Base-by-base conservation (phyloP, 2,329 filamentous ascomycete species). In the Claviceps digitariae region DNA sequence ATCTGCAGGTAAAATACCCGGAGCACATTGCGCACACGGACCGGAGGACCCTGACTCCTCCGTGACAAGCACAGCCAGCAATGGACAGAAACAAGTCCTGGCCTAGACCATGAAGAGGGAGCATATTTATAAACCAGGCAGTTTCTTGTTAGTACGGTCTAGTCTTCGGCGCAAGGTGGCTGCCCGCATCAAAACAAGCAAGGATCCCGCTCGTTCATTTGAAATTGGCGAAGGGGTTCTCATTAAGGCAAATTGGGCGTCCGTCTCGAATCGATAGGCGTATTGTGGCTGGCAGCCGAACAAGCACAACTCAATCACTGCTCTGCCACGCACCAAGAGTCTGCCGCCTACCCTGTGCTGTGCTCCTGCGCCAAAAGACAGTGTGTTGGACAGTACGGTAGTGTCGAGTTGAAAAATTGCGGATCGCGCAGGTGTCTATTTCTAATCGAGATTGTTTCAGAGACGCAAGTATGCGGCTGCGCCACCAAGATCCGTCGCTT, bases 401-500 rank as follows among this genome's bases (percentile, higher is more conserved):
- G n/a, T n/a, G n/a, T n/a, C n/a, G n/a, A n/a, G n/a, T n/a, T n/a
- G n/a, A n/a, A n/a, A n/a, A n/a, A n/a, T n/a, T n/a, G n/a, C n/a
- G n/a, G n/a, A n/a, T n/a, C n/a, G n/a, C n/a, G n/a, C 20, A 25
- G 25, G 49, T 25, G 23, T 40, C 23, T 20, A 36, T 34, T 51
- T 25, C 40, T 23, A 38, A 45, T 51, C 50, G 50, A 51, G 50
- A 45, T 44, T 45, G 50, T 51, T 51, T 51, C 40, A 45, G 50
- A 25, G 13, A 36, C 50, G 20, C 50, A 41, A 27, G 23, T 8
- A 41, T 20, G 20, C 36, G 36, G 48, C 36, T 41, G 38, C n/a
- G 36, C 48, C 48, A 29, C 25, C 34, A 40, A 25, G n/a, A 31
- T 36, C 40, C 17, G 49, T 44, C 38, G 49, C 36, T 50, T 21